These are phyloP conservation scores for Arthroderma sp. DNA, from an alignment of 2,329 filamentous ascomycete species.

Conservation along the genomic window DNA sequence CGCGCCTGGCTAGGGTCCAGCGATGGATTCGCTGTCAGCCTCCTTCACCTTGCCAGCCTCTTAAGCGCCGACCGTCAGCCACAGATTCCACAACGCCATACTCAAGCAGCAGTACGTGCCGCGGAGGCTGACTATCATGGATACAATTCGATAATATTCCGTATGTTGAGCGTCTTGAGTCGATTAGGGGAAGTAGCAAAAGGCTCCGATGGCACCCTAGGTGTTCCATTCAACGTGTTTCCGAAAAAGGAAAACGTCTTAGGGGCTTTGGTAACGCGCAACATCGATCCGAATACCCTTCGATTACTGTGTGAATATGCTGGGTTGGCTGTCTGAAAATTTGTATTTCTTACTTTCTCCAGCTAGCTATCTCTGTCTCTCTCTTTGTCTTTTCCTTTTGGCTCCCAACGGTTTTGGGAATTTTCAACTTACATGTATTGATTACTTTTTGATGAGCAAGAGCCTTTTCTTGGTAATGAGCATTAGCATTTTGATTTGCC, in stretches of 20 bases:
- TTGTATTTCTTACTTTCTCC: background rate
- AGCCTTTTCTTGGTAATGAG: too few relatives aligned
- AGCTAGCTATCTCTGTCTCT: background rate
- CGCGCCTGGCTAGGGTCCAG: slow-evolving; percentile 69
- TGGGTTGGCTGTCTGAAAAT: slow-evolving; percentile 14
- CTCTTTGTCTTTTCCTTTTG: slow-evolving; percentile 2
- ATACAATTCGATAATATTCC: slow-evolving; percentile 46
- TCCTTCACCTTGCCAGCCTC: slow-evolving; percentile 62
- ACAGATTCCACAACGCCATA: slow-evolving; percentile 27
- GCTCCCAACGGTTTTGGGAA: background rate
- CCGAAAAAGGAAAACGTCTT: slow-evolving; percentile 56
- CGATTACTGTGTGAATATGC: slow-evolving; percentile 56
- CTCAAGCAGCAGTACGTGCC: slow-evolving; percentile 20
- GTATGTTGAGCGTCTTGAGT: slow-evolving; percentile 55
- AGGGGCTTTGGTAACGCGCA: slow-evolving; percentile 52
- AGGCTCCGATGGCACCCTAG: slow-evolving; percentile 34
- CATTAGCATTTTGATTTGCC: too few relatives aligned
- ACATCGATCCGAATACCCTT: slow-evolving; percentile 50
- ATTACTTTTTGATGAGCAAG: too few relatives aligned
- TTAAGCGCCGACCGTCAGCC: slow-evolving; percentile 53
- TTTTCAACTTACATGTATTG: background rate
- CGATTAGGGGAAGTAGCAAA: slow-evolving; percentile 49
- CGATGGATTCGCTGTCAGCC: slow-evolving; percentile 69
- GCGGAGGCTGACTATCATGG: slow-evolving; percentile 31
- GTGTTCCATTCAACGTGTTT: slow-evolving; percentile 48